Evolutionary conservation across 2,329 filamentous ascomycete species (phyloP).

Genomic region (Cladosporium sp.): DNA sequence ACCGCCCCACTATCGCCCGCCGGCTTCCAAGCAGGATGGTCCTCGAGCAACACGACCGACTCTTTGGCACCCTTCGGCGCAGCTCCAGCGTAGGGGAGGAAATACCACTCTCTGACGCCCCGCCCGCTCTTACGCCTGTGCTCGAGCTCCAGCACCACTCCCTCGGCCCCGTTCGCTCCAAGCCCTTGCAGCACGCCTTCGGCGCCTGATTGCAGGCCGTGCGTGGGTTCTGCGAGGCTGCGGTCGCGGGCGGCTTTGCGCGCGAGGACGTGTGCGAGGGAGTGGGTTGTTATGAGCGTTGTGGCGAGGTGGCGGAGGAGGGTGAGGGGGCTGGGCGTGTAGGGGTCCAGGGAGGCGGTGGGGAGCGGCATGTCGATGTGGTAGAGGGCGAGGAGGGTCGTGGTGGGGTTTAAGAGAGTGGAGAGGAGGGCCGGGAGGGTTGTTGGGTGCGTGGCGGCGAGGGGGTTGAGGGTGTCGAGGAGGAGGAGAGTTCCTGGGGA

Average conservation of each 20-base stretch:
- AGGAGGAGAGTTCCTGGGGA: slow-evolving; percentile 63
- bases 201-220: slow-evolving; percentile 68
- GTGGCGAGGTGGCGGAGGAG: slow-evolving; percentile 83
- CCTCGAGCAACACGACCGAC: slow-evolving; percentile 58
- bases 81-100: slow-evolving; percentile 39
- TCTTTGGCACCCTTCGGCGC: slow-evolving; percentile 18
- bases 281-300: slow-evolving; percentile 67
- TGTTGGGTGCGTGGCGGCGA: slow-evolving; percentile 52
- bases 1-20: slow-evolving; percentile 5
- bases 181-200: slow-evolving; percentile 74
- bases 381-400: slow-evolving; percentile 69
- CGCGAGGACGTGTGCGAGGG: slow-evolving; percentile 66
- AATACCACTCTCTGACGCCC: slow-evolving; percentile 64
- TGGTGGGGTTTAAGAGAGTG: slow-evolving; percentile 41
- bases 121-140: slow-evolving; percentile 76
- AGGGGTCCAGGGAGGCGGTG: slow-evolving; percentile 33
- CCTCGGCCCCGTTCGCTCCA: slow-evolving; percentile 45
- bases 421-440: slow-evolving; percentile 62
- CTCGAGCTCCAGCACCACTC: slow-evolving; percentile 76
- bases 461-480: slow-evolving; percentile 70
- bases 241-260: slow-evolving; percentile 69
- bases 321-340: slow-evolving; percentile 63
- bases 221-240: slow-evolving; percentile 67
- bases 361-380: slow-evolving; percentile 69
- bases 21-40: slow-evolving; percentile 61